A percentile compares a stretch with the other conserved stretches of the same genome.
These are phyloP conservation scores for Garcia nutans DNA, from an alignment of 345 rosid genomes.

Conservation along the genomic window DNA sequence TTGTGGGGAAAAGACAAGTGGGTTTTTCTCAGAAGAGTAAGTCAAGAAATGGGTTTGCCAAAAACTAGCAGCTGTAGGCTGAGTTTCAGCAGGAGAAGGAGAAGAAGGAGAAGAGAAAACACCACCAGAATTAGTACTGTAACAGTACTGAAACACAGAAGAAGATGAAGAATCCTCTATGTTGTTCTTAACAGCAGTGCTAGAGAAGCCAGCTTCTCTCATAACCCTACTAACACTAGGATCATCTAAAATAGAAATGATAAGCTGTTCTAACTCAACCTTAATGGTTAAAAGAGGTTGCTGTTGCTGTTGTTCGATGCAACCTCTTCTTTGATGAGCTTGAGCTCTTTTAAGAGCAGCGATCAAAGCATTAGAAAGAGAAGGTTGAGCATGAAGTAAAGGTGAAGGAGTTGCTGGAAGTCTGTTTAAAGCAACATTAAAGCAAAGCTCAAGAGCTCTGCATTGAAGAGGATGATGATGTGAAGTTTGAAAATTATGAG, in stretches of 20 bases:
- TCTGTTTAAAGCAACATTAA: conserved; percentile 53
- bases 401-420: conserved; percentile 49
- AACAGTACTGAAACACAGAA: conserved; percentile 56
- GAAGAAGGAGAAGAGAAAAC: conserved; percentile 90
- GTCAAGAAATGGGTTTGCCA: conserved; percentile 56
- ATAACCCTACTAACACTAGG: conserved; percentile 89
- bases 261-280: conserved; percentile 74
- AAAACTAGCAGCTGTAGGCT: conserved; percentile 35
- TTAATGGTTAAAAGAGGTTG: conserved; percentile 56
- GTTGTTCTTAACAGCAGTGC: conserved; percentile 68
- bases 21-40: conserved; percentile 54
- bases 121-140: conserved; percentile 41
- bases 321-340: conserved; percentile 52
- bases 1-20: conserved; percentile 50
- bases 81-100: conserved; percentile 53
- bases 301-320: conserved; percentile 47
- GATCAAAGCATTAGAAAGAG: conserved; percentile 52
- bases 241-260: conserved; percentile 71
- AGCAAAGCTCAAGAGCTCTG: conserved; percentile 61
- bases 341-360: conserved; percentile 59
- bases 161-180: conserved; percentile 70
- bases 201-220: conserved; percentile 92
- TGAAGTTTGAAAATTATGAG: conserved; percentile 31
- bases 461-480: conserved; percentile 48
- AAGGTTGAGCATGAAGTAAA: conserved; percentile 44